phyloP scores from a whole-genome alignment of 305 asterid species.

The Fraxinus sp. region DNA sequence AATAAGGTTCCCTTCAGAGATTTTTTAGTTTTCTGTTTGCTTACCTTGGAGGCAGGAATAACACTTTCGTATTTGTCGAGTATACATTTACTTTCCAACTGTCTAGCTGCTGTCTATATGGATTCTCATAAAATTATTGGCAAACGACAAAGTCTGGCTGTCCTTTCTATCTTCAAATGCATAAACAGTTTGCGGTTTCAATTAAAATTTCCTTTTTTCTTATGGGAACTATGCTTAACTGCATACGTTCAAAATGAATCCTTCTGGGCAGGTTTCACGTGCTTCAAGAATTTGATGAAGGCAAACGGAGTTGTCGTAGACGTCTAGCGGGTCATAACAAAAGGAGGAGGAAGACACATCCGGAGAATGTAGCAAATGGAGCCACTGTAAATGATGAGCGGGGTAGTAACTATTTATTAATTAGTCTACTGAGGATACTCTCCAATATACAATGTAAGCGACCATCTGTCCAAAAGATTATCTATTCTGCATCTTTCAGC shows the following conservation, averaged over 20 bases:
- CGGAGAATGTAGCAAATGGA: constrained; percentile 58
- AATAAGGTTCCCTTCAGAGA: not conserved
- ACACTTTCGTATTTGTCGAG: not conserved
- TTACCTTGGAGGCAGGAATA: not conserved
- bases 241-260: not conserved
- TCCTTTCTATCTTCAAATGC: constrained; percentile 1
- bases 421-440: constrained; percentile 84
- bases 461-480: constrained; percentile 4
- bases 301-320: constrained; percentile 95
- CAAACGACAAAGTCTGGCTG: not conserved
- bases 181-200: not conserved
- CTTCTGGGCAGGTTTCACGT: constrained; percentile 67
- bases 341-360: constrained; percentile 86
- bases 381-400: constrained; percentile 52
- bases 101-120: not conserved
- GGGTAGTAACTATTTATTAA: constrained; percentile 65
- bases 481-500: not conserved
- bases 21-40: not conserved
- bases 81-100: not conserved
- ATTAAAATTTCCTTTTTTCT: not conserved
- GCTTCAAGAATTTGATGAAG: constrained; percentile 97
- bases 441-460: constrained; percentile 76
- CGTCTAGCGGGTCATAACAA: constrained; percentile 93
- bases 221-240: not conserved
- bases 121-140: not conserved